phyloP scores from a whole-genome alignment of 176 grass and related monocot species.

The Tuctoria greenei region DNA sequence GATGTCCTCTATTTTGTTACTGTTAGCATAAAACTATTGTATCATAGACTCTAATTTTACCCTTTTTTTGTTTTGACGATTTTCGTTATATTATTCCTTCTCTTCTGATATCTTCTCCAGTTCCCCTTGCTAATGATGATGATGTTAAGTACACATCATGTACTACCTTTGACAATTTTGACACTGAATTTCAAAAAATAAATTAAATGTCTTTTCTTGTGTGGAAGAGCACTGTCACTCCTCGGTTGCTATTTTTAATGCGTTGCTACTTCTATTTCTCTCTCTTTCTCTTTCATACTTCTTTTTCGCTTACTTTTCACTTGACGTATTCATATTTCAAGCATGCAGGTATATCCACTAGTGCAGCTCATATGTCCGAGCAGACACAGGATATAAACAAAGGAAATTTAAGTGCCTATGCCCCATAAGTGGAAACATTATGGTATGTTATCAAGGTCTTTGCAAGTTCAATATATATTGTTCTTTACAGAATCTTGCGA shows the following conservation, averaged over 20 bases:
- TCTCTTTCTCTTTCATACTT: background rate
- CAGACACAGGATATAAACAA: slow-evolving; percentile 33
- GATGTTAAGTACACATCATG: slow-evolving; percentile 34
- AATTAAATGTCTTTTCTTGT: slow-evolving; percentile 30
- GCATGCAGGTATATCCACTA: slow-evolving; percentile 46
- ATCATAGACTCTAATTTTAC: slow-evolving; percentile 2
- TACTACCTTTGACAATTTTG: slow-evolving; percentile 28
- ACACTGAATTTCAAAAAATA: slow-evolving; percentile 35
- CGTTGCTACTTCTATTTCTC: slow-evolving; percentile 22
- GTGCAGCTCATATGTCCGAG: slow-evolving; percentile 36
- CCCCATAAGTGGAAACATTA: slow-evolving; percentile 41
- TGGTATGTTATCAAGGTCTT: slow-evolving; percentile 41
- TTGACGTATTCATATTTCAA: slow-evolving; percentile 34
- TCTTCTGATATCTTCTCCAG: slow-evolving; percentile 41
- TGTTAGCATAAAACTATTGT: slow-evolving; percentile 1
- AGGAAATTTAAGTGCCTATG: slow-evolving; percentile 40
- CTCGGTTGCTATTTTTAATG: slow-evolving; percentile 35
- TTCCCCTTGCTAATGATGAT: slow-evolving; percentile 42
- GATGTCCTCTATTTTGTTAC: slow-evolving; percentile 16
- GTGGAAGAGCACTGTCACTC: slow-evolving; percentile 31
- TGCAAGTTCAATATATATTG: slow-evolving; percentile 32
- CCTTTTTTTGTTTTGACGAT: slow-evolving; percentile 1
- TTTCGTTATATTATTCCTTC: slow-evolving; percentile 19
- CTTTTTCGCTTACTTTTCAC: slow-evolving; percentile 36
- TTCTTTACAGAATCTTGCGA: slow-evolving; percentile 31